Evolutionary conservation across 495 filamentous ascomycete species (phyloP).

Genomic region (Sphaerosporella brunnea): DNA sequence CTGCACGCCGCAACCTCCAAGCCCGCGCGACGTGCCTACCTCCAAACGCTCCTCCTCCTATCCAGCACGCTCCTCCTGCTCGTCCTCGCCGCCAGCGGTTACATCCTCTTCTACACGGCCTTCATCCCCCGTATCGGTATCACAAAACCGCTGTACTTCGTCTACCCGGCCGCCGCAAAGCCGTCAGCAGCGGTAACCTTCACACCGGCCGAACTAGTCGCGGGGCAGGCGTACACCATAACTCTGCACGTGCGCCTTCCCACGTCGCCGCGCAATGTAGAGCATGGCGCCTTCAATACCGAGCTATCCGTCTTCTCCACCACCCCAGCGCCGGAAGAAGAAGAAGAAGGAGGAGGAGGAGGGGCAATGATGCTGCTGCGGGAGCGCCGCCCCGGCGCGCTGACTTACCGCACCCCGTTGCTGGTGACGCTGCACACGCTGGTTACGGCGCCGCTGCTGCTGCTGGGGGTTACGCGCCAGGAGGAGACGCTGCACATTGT

Average conservation of each 20-base stretch:
- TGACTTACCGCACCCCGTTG: slow-evolving; percentile 48
- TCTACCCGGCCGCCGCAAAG: neutral
- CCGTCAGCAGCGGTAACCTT: slow-evolving; percentile 10
- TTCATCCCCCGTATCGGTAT: slow-evolving; percentile 54
- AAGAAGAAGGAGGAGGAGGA: no score
- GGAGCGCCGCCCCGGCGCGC: slow-evolving; percentile 41
- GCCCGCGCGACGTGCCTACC: slow-evolving; percentile 50
- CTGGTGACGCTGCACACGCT: slow-evolving; percentile 34
- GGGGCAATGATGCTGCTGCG: slow-evolving; percentile 22
- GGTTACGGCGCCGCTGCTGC: slow-evolving; percentile 30
- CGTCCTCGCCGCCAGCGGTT: slow-evolving; percentile 29
- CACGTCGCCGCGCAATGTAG: slow-evolving; percentile 40
- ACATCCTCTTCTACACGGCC: slow-evolving; percentile 60
- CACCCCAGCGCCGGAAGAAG: no score
- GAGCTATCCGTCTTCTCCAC: slow-evolving; percentile 45
- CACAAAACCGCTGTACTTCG: neutral
- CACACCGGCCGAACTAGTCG: slow-evolving; percentile 27
- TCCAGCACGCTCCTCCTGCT: slow-evolving; percentile 25
- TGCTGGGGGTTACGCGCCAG: slow-evolving; percentile 30
- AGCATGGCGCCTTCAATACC: slow-evolving; percentile 81
- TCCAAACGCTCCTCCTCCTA: slow-evolving; percentile 64
- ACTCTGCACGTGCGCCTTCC: slow-evolving; percentile 41
- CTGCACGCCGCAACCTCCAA: slow-evolving; percentile 30
- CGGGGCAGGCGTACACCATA: slow-evolving; percentile 46
- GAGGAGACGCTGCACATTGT: slow-evolving; percentile 41